A percentile compares a stretch with the other conserved stretches of the same genome.
Evolutionary conservation across 805 yeast genomes (phyloP).

Genomic region (Blastobotrys robertii): DNA sequence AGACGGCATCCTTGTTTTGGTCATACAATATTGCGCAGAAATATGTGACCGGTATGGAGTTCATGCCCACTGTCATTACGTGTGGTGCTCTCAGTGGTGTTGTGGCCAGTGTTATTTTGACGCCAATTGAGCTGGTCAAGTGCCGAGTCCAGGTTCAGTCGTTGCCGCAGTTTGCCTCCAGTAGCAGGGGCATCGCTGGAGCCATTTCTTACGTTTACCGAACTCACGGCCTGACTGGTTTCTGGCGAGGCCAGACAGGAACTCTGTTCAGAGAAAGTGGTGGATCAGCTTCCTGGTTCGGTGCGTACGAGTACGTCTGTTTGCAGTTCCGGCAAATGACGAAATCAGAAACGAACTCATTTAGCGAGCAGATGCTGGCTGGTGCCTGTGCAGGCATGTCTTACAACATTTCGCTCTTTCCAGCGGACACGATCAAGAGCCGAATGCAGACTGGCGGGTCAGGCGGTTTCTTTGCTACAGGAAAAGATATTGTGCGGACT

Average conservation of each 20-base stretch:
- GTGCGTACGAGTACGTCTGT: slow-evolving; percentile 59
- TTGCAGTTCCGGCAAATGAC: slow-evolving; percentile 1
- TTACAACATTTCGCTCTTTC: slow-evolving; percentile 73
- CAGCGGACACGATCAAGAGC: slow-evolving; percentile 85
- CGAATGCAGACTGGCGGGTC: slow-evolving; percentile 60
- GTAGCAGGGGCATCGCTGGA: slow-evolving; percentile 17
- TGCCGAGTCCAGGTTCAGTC: slow-evolving; percentile 74
- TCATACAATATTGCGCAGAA: slow-evolving; percentile 15
- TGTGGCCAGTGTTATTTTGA: slow-evolving; percentile 68
- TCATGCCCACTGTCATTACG: slow-evolving; percentile 26
- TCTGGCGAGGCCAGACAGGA: slow-evolving; percentile 82
- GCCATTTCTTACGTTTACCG: slow-evolving; percentile 35
- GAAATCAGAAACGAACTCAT: slow-evolving; percentile 15
- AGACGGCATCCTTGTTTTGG: slow-evolving; percentile 71
- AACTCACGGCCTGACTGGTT: slow-evolving; percentile 54
- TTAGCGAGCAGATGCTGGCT: slow-evolving; percentile 51
- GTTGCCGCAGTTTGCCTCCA: slow-evolving; percentile 13
- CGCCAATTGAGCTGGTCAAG: slow-evolving; percentile 88
- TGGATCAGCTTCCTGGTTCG: slow-evolving; percentile 93
- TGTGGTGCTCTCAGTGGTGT: slow-evolving; percentile 83
- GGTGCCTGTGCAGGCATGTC: slow-evolving; percentile 85
- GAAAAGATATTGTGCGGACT: slow-evolving; percentile 31
- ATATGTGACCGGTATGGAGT: slow-evolving; percentile 1
- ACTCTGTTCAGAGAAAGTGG: slow-evolving; percentile 76
- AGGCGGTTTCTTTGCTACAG: slow-evolving; percentile 31